phyloP scores from a whole-genome alignment of 495 filamentous ascomycete species.

The Chaetomium cochliodes region DNA sequence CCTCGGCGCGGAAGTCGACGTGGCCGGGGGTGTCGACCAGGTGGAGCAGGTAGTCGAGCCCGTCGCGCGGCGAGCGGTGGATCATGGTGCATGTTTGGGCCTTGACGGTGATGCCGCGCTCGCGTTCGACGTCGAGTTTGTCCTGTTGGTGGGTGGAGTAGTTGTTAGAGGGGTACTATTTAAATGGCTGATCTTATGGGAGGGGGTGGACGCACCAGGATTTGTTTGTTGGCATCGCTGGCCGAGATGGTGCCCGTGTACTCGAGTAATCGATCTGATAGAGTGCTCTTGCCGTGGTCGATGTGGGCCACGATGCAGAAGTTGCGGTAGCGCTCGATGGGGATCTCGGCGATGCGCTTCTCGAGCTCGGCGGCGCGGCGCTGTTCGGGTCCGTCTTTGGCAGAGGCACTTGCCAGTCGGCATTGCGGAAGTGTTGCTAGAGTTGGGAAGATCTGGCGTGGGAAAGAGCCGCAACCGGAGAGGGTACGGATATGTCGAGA shows the following conservation, averaged over 20 bases:
- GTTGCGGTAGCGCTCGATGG: slow-evolving; percentile 88
- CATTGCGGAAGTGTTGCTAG: not conserved
- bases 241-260: slow-evolving; percentile 85
- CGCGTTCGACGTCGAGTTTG: slow-evolving; percentile 93
- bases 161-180: not conserved
- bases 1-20: slow-evolving; percentile 96
- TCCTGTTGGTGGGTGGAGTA: slow-evolving; percentile 45
- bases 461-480: not conserved
- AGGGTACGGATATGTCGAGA: too few relatives aligned
- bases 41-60: slow-evolving; percentile 87
- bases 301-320: slow-evolving; percentile 99
- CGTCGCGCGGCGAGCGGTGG: slow-evolving; percentile 67
- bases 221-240: slow-evolving; percentile 85
- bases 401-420: not conserved
- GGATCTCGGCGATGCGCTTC: slow-evolving; percentile 78
- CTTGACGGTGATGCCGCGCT: slow-evolving; percentile 97
- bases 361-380: slow-evolving; percentile 58
- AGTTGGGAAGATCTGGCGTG: not conserved
- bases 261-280: slow-evolving; percentile 88
- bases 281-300: slow-evolving; percentile 96
- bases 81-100: slow-evolving; percentile 98
- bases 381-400: slow-evolving; percentile 23
- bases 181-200: too few relatives aligned
- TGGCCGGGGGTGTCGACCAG: slow-evolving; percentile 96
- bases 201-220: slow-evolving; percentile 50